Evolutionary conservation across 2,329 filamentous ascomycete genomes (phyloP).

Genomic region (Penicillium hesseltinei): DNA sequence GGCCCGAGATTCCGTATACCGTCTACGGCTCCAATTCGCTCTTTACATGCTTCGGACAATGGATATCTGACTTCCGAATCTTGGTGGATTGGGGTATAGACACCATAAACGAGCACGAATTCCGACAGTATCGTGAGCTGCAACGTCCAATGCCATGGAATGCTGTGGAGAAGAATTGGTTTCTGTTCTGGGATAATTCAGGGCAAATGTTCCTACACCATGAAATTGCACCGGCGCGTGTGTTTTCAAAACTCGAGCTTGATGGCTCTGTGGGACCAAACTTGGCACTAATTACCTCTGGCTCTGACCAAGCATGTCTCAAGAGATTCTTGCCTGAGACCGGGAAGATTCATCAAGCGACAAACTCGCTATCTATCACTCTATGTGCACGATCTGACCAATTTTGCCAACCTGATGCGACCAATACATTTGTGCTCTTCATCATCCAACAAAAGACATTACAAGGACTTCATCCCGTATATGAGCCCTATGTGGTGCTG

Average conservation of each 20-base stretch:
- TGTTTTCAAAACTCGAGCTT: slow-evolving; percentile 47
- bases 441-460: slow-evolving; percentile 58
- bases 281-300: slow-evolving; percentile 40
- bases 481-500: slow-evolving; percentile 57
- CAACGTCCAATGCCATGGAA: slow-evolving; percentile 49
- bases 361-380: slow-evolving; percentile 58
- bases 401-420: slow-evolving; percentile 42
- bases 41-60: slow-evolving; percentile 58
- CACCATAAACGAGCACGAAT: slow-evolving; percentile 33
- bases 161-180: slow-evolving; percentile 61
- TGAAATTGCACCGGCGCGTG: slow-evolving; percentile 51
- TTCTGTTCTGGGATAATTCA: slow-evolving; percentile 57
- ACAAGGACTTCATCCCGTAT: slow-evolving; percentile 50
- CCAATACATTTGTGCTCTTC: slow-evolving; percentile 56
- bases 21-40: slow-evolving; percentile 57
- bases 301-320: slow-evolving; percentile 49
- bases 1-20: slow-evolving; percentile 51
- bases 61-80: slow-evolving; percentile 54
- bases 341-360: slow-evolving; percentile 59
- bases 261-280: slow-evolving; percentile 52
- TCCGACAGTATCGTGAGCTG: slow-evolving; percentile 51
- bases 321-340: slow-evolving; percentile 47
- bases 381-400: slow-evolving; percentile 52
- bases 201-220: slow-evolving; percentile 54
- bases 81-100: slow-evolving; percentile 48